A percentile compares a stretch with the other conserved stretches of the same genome.
phyloP scores from a whole-genome alignment of 768 basidiomycete species.

The Panellus pusillus region DNA sequence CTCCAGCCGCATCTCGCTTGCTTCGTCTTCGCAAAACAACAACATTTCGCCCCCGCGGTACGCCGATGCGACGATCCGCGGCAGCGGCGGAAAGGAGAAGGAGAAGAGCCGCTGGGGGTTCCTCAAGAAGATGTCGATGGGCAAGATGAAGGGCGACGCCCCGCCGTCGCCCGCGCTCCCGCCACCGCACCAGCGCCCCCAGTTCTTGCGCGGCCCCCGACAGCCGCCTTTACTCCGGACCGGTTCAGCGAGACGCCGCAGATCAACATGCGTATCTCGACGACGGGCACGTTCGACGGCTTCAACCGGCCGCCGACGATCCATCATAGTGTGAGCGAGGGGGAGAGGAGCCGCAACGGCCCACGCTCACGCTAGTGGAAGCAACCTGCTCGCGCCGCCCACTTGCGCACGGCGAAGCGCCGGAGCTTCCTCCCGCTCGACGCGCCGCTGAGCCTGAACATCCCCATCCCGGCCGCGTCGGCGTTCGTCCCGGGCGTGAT shows the following conservation, averaged over 20 bases:
- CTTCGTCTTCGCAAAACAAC: slow-evolving; percentile 1
- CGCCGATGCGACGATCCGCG: slow-evolving; percentile 17
- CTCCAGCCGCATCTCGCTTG: slow-evolving; percentile 2
- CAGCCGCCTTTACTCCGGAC: slow-evolving; percentile 29
- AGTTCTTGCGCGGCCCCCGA: slow-evolving; percentile 29
- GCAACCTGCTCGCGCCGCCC: slow-evolving; percentile 41
- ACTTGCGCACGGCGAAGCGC: slow-evolving; percentile 64
- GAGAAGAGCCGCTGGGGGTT: slow-evolving; percentile 89
- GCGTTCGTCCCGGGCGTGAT: slow-evolving; percentile 56
- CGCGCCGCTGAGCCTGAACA: slow-evolving; percentile 52
- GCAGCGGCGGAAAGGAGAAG: slow-evolving; percentile 38
- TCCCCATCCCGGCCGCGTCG: slow-evolving; percentile 64
- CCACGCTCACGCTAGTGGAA: slow-evolving; percentile 25
- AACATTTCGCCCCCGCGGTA: slow-evolving; percentile 10
- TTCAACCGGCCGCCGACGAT: slow-evolving; percentile 26
- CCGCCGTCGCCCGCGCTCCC: slow-evolving; percentile 37
- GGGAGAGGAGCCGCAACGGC: slow-evolving; percentile 27
- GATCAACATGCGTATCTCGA: slow-evolving; percentile 72
- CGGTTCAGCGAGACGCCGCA: slow-evolving; percentile 51
- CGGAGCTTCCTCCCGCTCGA: slow-evolving; percentile 90
- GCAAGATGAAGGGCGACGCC: slow-evolving; percentile 78
- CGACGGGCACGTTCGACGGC: slow-evolving; percentile 60
- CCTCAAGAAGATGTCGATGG: slow-evolving; percentile 98
- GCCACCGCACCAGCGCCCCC: slow-evolving; percentile 34
- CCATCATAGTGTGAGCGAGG: slow-evolving; percentile 10